A percentile compares a stretch with the other conserved stretches of the same genome.
Conservation (phyloP, 2,329 filamentous ascomycete genomes). For the Cadophora sp. region DNA sequence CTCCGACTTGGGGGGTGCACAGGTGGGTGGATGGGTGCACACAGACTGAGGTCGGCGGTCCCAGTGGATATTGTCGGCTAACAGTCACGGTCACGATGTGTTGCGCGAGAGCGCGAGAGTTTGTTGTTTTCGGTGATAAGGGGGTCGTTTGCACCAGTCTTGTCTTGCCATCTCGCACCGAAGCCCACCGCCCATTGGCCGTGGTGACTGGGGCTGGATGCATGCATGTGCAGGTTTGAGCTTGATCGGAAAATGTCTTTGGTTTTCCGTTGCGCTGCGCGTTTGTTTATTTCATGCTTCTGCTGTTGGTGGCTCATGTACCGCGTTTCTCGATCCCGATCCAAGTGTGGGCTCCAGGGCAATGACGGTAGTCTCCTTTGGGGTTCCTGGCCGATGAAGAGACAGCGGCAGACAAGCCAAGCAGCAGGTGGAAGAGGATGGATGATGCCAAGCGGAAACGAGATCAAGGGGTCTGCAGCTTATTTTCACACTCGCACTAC, state of each 20-base stretch:
- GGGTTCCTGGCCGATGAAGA: background rate
- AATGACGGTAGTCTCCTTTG: background rate
- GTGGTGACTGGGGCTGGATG: background rate
- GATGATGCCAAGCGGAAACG: conserved; percentile 13
- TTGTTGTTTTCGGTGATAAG: background rate
- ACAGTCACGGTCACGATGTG: conserved; percentile 33
- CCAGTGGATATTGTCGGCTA: conserved; percentile 30
- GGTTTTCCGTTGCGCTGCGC: background rate
- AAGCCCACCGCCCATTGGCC: background rate
- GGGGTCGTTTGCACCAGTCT: background rate
- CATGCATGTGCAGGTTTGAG: background rate
- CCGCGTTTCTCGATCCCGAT: conserved; percentile 6
- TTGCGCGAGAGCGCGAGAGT: background rate
- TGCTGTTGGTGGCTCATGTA: background rate
- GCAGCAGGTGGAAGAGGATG: background rate
- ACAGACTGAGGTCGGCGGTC: conserved; percentile 26
- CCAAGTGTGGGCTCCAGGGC: background rate
- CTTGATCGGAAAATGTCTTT: background rate
- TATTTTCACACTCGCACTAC: background rate
- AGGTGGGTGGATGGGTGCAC: conserved; percentile 30
- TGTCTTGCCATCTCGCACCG: no score
- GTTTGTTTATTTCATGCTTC: background rate
- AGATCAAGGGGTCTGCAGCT: conserved; percentile 30
- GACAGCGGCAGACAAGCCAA: background rate
- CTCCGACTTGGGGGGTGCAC: conserved; percentile 19